Evolutionary conservation across 495 filamentous ascomycete species (phyloP), one percentile per base, ranked within the genome.

Genomic region (Collariella sp.): DNA sequence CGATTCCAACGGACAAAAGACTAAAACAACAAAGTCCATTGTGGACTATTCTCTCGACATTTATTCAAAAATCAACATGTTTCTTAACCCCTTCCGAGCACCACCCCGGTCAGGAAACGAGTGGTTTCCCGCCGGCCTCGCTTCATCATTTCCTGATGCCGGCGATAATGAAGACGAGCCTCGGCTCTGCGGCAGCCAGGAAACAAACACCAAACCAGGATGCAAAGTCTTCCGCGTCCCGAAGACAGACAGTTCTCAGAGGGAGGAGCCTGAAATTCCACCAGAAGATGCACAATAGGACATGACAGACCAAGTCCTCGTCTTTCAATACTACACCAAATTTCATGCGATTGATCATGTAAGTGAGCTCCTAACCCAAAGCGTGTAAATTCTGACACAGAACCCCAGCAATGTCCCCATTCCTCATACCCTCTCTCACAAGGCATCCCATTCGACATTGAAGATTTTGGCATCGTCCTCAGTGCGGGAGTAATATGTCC

Each of bases 321-420:
- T 83, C 0, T 83, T 83, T 51, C 71, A 73, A 57, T 80, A 78
- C 23, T 73, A 72, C 50, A 78, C 75, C 24, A 81, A 78, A 50
- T 54, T 82, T 13, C 79, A 83, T 62, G 79, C 80, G 6, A 69
- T 83, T 43, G 79, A 82, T 46, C 79, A 83, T 67, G 80, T 82
- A 59, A 68, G 78, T 71, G 7, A 0, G 5, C 12, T 1, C 15
- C n/a, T n/a, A n/a, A n/a, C 9, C 4, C 26, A 5, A 38, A 38
- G n/a, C n/a, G n/a, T n/a, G n/a, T n/a, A n/a, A n/a, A n/a, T n/a
- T n/a, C 35, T 12, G 13, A 35, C 6, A 18, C 18, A 46, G 7
- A 34, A 20, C 11, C 53, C n/a, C 16, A 83, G 80, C 72, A 77
- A 78, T 83, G 80, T 52, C 80, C 80, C 5, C 80, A 83, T 60